Conservation (phyloP, 2,329 filamentous ascomycete genomes). For the Cercospora nicotianae region DNA sequence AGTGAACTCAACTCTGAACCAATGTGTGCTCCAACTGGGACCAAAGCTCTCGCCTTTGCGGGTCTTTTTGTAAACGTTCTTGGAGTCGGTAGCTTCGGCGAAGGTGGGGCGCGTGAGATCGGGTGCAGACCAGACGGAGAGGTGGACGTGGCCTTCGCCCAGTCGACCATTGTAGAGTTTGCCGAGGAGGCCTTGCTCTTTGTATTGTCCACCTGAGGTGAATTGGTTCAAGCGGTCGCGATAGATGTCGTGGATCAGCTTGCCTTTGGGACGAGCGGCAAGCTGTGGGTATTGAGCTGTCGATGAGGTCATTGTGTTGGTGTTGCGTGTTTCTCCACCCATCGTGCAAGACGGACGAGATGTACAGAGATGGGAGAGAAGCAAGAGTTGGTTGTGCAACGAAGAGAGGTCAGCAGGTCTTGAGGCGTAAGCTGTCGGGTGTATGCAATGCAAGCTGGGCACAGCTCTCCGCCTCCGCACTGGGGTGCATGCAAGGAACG, state of each 20-base stretch:
- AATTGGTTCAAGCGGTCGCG: slow-evolving; percentile 80
- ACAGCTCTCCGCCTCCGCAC: slow-evolving; percentile 13
- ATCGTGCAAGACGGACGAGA: slow-evolving; percentile 27
- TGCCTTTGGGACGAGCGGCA: slow-evolving; percentile 60
- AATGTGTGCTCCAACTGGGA: slow-evolving; percentile 95
- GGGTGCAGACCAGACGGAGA: slow-evolving; percentile 68
- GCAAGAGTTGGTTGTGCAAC: not conserved
- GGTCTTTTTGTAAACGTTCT: slow-evolving; percentile 71
- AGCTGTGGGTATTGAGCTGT: slow-evolving; percentile 51
- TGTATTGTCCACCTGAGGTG: slow-evolving; percentile 68
- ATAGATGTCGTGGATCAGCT: slow-evolving; percentile 83
- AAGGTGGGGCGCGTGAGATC: slow-evolving; percentile 79
- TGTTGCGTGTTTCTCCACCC: slow-evolving; percentile 41
- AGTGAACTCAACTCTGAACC: slow-evolving; percentile 83
- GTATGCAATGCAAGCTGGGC: slow-evolving; percentile 2
- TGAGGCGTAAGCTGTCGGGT: not conserved
- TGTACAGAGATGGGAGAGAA: not conserved
- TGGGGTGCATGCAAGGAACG: slow-evolving; percentile 6
- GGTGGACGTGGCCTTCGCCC: slow-evolving; percentile 74
- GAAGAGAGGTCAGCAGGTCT: not conserved
- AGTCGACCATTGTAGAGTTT: slow-evolving; percentile 70
- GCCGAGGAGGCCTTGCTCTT: slow-evolving; percentile 47
- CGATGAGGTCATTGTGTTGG: slow-evolving; percentile 29
- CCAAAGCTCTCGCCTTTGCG: slow-evolving; percentile 78
- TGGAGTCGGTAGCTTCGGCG: slow-evolving; percentile 67